Conservation (phyloP, 768 basidiomycete genomes). For the Lactarius deliciosus region DNA sequence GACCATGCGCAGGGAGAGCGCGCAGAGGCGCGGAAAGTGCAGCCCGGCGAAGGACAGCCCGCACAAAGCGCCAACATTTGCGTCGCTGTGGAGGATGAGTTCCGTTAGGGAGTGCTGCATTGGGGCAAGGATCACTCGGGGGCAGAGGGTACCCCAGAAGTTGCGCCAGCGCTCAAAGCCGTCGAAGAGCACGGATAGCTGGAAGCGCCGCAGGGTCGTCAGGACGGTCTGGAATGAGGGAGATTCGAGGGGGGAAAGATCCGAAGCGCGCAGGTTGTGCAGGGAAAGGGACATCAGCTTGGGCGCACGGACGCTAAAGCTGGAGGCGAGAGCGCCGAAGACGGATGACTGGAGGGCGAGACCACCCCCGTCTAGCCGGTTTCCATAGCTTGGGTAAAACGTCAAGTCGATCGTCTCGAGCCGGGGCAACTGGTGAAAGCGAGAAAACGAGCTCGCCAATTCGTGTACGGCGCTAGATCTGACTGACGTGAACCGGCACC, state of each 20-base stretch:
- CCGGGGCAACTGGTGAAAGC: background rate
- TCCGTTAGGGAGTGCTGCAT: background rate
- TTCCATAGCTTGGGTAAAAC: background rate
- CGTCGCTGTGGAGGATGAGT: background rate
- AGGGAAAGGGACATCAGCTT: slow-evolving; percentile 1
- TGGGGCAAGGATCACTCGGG: background rate
- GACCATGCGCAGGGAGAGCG: background rate
- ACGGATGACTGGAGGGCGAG: background rate
- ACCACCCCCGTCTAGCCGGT: background rate
- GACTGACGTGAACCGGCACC: background rate
- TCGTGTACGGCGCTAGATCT: background rate
- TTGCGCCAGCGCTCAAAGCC: background rate
- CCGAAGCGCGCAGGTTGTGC: background rate
- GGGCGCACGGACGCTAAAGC: background rate
- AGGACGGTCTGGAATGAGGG: slow-evolving; percentile 3
- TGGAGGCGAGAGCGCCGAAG: background rate
- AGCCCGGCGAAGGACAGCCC: background rate
- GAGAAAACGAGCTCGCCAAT: background rate
- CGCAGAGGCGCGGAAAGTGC: background rate
- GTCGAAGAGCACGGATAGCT: background rate
- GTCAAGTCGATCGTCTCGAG: background rate
- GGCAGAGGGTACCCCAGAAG: background rate
- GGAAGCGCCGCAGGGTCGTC: background rate
- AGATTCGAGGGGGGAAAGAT: background rate
- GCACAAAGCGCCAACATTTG: background rate